Conservation (phyloP, 2,329 filamentous ascomycete species). For the Dactylonectria estremocensis region DNA sequence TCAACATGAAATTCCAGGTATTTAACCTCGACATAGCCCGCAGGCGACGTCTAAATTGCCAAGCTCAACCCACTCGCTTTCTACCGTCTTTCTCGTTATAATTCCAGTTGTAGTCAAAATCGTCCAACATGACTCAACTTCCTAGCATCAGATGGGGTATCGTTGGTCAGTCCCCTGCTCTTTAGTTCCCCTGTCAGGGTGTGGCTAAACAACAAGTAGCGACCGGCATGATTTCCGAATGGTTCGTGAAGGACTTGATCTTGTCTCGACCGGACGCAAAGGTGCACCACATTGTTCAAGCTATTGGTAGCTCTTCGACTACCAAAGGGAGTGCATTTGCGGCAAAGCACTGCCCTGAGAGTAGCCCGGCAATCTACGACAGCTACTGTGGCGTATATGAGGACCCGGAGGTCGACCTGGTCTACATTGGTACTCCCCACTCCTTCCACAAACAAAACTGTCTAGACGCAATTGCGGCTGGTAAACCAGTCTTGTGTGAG, state of each 20-base stretch:
- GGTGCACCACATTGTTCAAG: conserved; percentile 58
- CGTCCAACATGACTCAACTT: not conserved
- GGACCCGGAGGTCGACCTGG: conserved; percentile 59
- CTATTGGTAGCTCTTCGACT: conserved; percentile 57
- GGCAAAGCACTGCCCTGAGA: conserved; percentile 48
- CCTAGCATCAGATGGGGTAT: not conserved
- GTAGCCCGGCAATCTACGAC: conserved; percentile 54
- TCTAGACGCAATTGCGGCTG: conserved; percentile 58
- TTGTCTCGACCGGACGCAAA: conserved; percentile 50
- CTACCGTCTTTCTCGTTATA: not conserved
- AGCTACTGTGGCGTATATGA: conserved; percentile 58
- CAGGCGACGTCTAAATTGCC: not conserved
- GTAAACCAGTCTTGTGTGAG: conserved; percentile 63
- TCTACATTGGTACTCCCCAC: conserved; percentile 64
- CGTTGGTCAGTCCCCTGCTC: not conserved
- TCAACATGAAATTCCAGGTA: not conserved
- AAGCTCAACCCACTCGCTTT: not conserved
- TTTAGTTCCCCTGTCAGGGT: not conserved
- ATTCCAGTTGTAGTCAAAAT: not conserved
- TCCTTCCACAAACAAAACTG: conserved; percentile 61
- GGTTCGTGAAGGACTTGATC: conserved; percentile 59
- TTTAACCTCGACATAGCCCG: not conserved
- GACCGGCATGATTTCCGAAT: not conserved
- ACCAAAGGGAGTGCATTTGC: conserved; percentile 57
- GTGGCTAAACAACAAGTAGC: not conserved